Evolutionary conservation across 1,139 yeast genomes (phyloP).

Genomic region (Diutina mesorugosa): DNA sequence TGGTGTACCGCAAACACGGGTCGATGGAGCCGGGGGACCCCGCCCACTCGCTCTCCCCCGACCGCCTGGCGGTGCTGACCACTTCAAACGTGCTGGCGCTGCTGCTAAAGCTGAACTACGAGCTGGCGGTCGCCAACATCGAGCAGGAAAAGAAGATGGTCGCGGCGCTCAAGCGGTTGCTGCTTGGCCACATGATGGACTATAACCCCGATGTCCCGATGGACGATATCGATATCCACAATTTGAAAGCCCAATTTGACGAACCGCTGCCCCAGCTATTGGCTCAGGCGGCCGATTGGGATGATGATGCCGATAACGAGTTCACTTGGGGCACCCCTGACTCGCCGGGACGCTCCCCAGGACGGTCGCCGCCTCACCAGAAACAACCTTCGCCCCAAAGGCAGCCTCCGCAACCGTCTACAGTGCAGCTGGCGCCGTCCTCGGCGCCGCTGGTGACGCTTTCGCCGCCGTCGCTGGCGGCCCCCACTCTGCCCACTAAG

Average conservation of each 20-base stretch:
- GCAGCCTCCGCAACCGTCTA: not conserved
- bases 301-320: slow-evolving; percentile 1
- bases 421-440: not conserved
- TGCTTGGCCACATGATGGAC: slow-evolving; percentile 40
- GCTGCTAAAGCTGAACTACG: slow-evolving; percentile 11
- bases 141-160: slow-evolving; percentile 49
- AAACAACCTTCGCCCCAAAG: not conserved
- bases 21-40: not conserved
- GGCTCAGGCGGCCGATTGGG: not conserved
- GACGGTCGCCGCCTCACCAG: not conserved
- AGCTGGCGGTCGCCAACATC: slow-evolving; percentile 33
- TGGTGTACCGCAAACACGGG: not conserved
- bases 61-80: not conserved
- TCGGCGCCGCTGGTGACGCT: not conserved
- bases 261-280: slow-evolving; percentile 1
- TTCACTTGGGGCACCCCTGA: slow-evolving; percentile 2
- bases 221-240: slow-evolving; percentile 19
- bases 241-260: not conserved
- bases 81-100: not conserved
- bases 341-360: not conserved
- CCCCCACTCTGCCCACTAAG: not conserved
- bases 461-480: not conserved
- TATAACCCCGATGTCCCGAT: slow-evolving; percentile 46
- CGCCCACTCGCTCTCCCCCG: not conserved
- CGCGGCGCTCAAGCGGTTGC: slow-evolving; percentile 41